These are phyloP conservation scores for Eucalyptus camaldulensis DNA, from an alignment of 345 rosid species.

Conservation along the genomic window DNA sequence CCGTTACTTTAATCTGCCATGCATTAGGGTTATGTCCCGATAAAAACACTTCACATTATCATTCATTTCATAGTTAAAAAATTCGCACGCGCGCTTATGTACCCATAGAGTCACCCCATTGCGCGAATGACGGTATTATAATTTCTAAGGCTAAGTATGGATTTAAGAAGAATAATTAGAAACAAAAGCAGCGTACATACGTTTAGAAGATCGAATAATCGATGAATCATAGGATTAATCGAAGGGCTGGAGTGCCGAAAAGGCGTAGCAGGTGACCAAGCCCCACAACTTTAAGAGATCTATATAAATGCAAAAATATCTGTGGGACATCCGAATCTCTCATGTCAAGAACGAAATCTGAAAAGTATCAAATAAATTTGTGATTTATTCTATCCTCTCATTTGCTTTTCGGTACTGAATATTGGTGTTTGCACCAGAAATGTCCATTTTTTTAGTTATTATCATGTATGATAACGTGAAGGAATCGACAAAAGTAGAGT, in stretches of 20 bases:
- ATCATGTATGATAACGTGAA: too few relatives aligned
- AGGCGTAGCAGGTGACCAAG: neutral
- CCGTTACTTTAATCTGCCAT: neutral
- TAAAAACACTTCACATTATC: neutral
- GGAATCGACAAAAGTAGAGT: too few relatives aligned
- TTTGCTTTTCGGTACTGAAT: neutral
- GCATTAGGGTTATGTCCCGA: neutral
- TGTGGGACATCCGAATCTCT: neutral
- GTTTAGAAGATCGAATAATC: neutral
- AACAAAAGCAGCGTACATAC: neutral
- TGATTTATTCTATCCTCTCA: neutral
- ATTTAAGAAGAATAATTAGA: neutral
- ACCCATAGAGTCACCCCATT: neutral
- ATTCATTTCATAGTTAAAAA: neutral
- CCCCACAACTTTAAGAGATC: neutral
- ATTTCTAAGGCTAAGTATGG: neutral
- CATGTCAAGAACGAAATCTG: neutral
- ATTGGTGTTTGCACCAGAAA: neutral
- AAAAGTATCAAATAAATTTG: neutral
- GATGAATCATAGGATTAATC: neutral
- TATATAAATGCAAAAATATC: neutral
- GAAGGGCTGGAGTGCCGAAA: neutral
- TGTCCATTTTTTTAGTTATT: too few relatives aligned
- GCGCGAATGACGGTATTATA: neutral
- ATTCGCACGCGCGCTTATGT: rapidly evolving